Evolutionary conservation across 306 rosid species (phyloP), one percentile per base, ranked within the genome.

Genomic region (Inga oerstediana): DNA sequence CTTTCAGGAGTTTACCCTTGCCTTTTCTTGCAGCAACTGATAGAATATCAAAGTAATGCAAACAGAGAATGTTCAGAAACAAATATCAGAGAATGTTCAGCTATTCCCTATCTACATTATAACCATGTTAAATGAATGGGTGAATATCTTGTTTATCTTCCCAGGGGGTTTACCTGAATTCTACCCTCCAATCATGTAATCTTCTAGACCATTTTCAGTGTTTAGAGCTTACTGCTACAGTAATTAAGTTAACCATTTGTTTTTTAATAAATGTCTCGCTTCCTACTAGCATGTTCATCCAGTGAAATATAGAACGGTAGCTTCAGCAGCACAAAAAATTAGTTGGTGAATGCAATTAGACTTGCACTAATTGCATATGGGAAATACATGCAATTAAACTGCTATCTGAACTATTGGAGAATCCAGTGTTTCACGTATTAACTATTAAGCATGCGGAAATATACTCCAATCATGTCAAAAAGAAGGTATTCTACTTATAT

Each of bases 1-100:
- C 99, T 84, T 97, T 91, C 17, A 80, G 83, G 75, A 70, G 35
- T 81, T 79, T 82, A 20, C 85, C 86, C 68, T 88, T 89, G 79
- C 70, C 51, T 80, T 85, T 94, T 54, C 91, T 83, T 41, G 93
- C 85, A 80, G 89, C 97, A 81, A 86, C 82, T 75, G 88, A 15
- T 83, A 83, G 49, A 56, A 72, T 10, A 74, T 66, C 58, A 32
- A 41, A 43, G 44, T 13, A 56, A 43, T 30, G n/a, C 65, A 71
- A 45, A 49, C 45, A 35, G 30, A 45, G 69, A 35, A 52, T 79
- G 35, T 65, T 80, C 46, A 81, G 78, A 79, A 16, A 41, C 10
- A 65, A 71, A 54, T 54, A 17, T 54, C 39, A 19, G 30, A 51
- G 73, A 46, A 46, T 77, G 44, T 66, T 80, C 52, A 81, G 78